Conservation (phyloP, 225 moss, liverwort and hornwort genomes). For the Sphagnum tenellum region DNA sequence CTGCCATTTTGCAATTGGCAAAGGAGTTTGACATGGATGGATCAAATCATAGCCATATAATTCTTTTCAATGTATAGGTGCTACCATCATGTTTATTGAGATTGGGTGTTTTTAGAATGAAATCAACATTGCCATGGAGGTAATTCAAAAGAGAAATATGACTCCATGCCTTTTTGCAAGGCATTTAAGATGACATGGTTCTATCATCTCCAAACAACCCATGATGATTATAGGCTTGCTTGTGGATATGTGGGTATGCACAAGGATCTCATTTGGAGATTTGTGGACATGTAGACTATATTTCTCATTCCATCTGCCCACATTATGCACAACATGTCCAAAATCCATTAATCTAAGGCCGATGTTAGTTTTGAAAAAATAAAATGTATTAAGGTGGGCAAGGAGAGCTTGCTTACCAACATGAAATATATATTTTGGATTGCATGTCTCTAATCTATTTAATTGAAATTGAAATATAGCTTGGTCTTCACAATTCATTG, state of each 20-base stretch:
- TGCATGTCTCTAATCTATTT: too few relatives aligned
- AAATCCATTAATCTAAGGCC: too few relatives aligned
- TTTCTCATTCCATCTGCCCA: too few relatives aligned
- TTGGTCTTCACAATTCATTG: too few relatives aligned
- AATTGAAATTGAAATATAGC: too few relatives aligned
- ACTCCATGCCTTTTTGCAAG: constrained; percentile 21
- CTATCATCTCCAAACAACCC: constrained; percentile 8
- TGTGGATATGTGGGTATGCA: constrained; percentile 4
- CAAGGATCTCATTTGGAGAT: constrained; percentile 27
- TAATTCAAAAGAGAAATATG: constrained; percentile 34
- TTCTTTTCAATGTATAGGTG: constrained; percentile 10
- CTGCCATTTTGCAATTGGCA: constrained; percentile 43
- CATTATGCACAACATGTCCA: too few relatives aligned
- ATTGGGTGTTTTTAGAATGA: constrained; percentile 24
- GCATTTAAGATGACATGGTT: constrained; percentile 4
- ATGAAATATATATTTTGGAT: too few relatives aligned
- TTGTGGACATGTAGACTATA: constrained; percentile 31
- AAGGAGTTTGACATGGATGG: constrained; percentile 14
- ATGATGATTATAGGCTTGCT: constrained; percentile 6
- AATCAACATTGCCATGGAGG: constrained; percentile 32
- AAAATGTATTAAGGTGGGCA: too few relatives aligned
- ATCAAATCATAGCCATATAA: constrained; percentile 12
- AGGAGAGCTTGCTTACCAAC: too few relatives aligned
- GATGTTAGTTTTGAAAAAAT: too few relatives aligned
- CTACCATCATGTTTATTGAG: constrained; percentile 21